A percentile compares a stretch with the other conserved stretches of the same genome.
These are phyloP conservation scores for Colletotrichum incanum DNA, from an alignment of 2,329 filamentous ascomycete species.

Conservation along the genomic window DNA sequence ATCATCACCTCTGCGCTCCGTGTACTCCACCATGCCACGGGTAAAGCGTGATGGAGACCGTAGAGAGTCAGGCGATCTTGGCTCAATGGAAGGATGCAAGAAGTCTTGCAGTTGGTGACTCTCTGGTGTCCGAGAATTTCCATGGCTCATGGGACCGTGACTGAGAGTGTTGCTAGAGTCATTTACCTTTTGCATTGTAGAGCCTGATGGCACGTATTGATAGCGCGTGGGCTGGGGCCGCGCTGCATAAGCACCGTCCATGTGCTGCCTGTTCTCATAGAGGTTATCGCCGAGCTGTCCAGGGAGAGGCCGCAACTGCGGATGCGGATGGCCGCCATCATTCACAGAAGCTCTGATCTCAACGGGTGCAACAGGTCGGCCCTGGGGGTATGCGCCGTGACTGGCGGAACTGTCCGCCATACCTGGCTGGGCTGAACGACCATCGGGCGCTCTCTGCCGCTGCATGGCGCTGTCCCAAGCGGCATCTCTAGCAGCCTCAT, in stretches of 20 bases:
- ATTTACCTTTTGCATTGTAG: slow-evolving; percentile 47
- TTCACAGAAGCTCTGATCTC: slow-evolving; percentile 22
- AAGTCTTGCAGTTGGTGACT: slow-evolving; percentile 57
- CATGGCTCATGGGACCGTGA: slow-evolving; percentile 46
- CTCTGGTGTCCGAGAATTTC: slow-evolving; percentile 38
- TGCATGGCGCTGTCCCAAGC: slow-evolving; percentile 35
- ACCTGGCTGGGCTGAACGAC: slow-evolving; percentile 7
- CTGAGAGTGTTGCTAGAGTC: slow-evolving; percentile 43
- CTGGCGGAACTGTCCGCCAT: slow-evolving; percentile 32
- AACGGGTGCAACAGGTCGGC: slow-evolving; percentile 10
- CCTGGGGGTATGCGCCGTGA: slow-evolving; percentile 36
- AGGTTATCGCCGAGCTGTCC: slow-evolving; percentile 33
- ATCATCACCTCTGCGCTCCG: slow-evolving; percentile 29
- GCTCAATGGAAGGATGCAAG: slow-evolving; percentile 64
- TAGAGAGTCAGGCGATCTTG: slow-evolving; percentile 54
- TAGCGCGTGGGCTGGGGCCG: slow-evolving; percentile 15
- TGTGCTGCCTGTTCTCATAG: slow-evolving; percentile 46
- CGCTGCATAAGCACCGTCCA: slow-evolving; percentile 14
- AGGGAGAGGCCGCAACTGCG: slow-evolving; percentile 19
- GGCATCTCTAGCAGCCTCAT: slow-evolving; percentile 40
- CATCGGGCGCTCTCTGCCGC: slow-evolving; percentile 25
- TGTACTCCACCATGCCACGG: slow-evolving; percentile 33
- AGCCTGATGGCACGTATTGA: slow-evolving; percentile 27
- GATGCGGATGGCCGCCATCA: slow-evolving; percentile 43
- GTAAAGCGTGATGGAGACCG: slow-evolving; percentile 19